phyloP scores from a whole-genome alignment of 2,329 filamentous ascomycete species.

The Ophiobolus disseminans region DNA sequence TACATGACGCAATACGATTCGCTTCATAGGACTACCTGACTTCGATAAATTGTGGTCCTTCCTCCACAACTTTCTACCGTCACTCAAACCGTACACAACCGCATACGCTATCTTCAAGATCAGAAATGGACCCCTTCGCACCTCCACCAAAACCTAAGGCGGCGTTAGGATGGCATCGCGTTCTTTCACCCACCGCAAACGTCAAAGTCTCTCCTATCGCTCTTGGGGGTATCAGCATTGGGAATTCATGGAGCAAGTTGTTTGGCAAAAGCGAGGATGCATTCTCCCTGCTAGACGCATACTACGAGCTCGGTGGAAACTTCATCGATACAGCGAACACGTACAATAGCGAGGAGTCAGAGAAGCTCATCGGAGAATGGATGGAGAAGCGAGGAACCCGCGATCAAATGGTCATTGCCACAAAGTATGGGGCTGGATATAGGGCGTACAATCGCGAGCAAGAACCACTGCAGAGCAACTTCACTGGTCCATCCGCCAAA shows the following conservation, averaged over 20 bases:
- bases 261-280: conserved; percentile 64
- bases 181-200: conserved; percentile 69
- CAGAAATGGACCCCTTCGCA: conserved; percentile 10
- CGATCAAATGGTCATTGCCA: conserved; percentile 50
- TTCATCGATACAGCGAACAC: conserved; percentile 63
- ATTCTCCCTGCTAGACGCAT: conserved; percentile 72
- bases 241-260: conserved; percentile 65
- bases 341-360: conserved; percentile 49
- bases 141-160: conserved; percentile 19
- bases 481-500: conserved; percentile 40
- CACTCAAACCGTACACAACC: no score
- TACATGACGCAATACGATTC: not conserved
- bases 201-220: conserved; percentile 57
- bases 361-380: conserved; percentile 52
- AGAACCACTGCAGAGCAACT: conserved; percentile 17
- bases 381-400: conserved; percentile 47
- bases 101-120: no score
- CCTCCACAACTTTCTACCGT: no score
- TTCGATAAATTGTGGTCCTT: no score
- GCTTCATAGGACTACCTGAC: no score
- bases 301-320: conserved; percentile 70
- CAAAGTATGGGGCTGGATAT: conserved; percentile 46
- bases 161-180: conserved; percentile 65
- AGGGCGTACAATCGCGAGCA: conserved; percentile 8
- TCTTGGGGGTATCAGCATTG: conserved; percentile 71